Conservation (phyloP, 2,329 filamentous ascomycete genomes). For the Botrytis byssoidea region DNA sequence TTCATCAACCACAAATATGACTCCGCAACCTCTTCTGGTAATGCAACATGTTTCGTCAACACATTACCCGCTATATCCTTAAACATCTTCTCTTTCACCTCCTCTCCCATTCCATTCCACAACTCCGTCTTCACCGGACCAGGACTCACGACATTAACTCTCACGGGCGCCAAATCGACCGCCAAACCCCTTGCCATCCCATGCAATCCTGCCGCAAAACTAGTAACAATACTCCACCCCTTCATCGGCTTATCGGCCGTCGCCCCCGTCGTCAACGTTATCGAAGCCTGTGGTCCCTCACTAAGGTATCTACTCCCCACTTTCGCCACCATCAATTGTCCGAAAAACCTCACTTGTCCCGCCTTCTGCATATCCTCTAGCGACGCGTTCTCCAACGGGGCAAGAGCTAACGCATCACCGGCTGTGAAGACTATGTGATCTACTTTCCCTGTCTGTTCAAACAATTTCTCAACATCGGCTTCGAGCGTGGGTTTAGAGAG, state of each 20-base stretch:
- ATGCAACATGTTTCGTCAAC: conserved; percentile 27
- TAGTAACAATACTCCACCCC: conserved; percentile 49
- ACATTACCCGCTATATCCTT: conserved; percentile 26
- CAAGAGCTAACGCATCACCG: conserved; percentile 24
- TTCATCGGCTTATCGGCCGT: conserved; percentile 25
- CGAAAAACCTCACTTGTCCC: conserved; percentile 33
- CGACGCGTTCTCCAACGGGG: conserved; percentile 22
- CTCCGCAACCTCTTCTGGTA: conserved; percentile 45
- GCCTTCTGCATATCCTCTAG: conserved; percentile 26
- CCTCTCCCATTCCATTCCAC: conserved; percentile 37
- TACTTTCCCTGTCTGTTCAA: conserved; percentile 36
- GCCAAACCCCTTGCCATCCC: conserved; percentile 56
- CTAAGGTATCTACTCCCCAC: conserved; percentile 27
- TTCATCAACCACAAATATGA: conserved; percentile 47
- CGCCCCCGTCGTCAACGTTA: conserved; percentile 29
- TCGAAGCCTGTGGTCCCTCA: conserved; percentile 25
- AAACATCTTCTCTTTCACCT: conserved; percentile 40
- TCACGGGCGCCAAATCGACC: conserved; percentile 59
- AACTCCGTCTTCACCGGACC: conserved; percentile 54
- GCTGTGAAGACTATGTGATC: conserved; percentile 37
- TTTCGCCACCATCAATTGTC: conserved; percentile 33
- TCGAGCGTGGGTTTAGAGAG: conserved; percentile 27
- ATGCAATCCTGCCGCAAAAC: conserved; percentile 51
- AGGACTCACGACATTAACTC: conserved; percentile 61
- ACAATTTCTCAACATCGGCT: conserved; percentile 45